phyloP scores from a whole-genome alignment of 768 basidiomycete species.

The Tulasnella sp. region DNA sequence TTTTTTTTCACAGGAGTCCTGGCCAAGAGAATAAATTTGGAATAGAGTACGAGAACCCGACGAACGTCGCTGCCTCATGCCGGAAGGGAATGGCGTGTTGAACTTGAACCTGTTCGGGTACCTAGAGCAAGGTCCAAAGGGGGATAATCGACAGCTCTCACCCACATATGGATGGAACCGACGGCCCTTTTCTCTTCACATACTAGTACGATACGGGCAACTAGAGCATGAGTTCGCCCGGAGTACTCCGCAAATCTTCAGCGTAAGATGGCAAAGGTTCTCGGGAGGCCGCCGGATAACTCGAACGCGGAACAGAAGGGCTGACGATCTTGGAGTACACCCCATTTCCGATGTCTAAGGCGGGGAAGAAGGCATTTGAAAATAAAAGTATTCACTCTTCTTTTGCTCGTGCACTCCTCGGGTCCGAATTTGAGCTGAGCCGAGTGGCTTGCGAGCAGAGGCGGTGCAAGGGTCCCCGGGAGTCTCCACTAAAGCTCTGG shows the following conservation, averaged over 20 bases:
- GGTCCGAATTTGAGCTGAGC: neutral
- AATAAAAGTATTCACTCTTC: neutral
- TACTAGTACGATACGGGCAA: neutral
- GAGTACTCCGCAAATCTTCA: neutral
- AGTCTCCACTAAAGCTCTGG: neutral
- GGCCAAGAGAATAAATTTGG: neutral
- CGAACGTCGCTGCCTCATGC: neutral
- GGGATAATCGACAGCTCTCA: neutral
- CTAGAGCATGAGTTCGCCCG: neutral
- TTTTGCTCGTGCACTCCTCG: neutral
- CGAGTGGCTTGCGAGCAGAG: neutral
- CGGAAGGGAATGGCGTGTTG: neutral
- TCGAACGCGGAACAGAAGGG: neutral
- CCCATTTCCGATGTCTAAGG: neutral
- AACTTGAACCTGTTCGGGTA: neutral
- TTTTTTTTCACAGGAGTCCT: neutral
- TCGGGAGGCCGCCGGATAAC: neutral
- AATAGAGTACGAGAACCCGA: neutral
- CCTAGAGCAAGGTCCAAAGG: neutral
- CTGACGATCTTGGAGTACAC: neutral
- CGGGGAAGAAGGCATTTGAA: no score
- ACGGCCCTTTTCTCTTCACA: neutral
- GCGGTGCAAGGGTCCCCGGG: neutral
- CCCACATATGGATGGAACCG: neutral
- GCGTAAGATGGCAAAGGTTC: neutral